These are phyloP conservation scores for Periconia macrospinosa DNA, from an alignment of 2,329 filamentous ascomycete species.

Conservation along the genomic window DNA sequence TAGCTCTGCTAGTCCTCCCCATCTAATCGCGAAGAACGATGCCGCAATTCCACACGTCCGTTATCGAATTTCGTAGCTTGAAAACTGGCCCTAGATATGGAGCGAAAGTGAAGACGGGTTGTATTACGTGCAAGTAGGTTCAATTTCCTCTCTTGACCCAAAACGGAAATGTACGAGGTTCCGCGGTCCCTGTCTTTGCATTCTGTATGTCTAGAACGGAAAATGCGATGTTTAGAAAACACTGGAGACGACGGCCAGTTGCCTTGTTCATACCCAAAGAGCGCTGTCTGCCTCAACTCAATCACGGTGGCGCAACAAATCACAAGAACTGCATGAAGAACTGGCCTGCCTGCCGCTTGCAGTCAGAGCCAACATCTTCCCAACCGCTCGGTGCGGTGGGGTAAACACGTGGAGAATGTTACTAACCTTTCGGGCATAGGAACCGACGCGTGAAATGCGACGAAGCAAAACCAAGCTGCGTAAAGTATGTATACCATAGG, in stretches of 20 bases:
- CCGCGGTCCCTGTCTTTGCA: no score
- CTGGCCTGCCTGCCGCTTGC: not conserved
- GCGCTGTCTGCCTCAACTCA: no score
- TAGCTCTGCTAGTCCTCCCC: not conserved
- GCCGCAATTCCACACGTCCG: slow-evolving; percentile 1
- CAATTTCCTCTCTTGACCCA: not conserved
- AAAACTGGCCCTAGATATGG: slow-evolving; percentile 13
- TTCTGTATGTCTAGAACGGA: no score
- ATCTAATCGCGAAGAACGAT: not conserved
- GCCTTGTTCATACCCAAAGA: not conserved
- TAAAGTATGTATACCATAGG: slow-evolving; percentile 12
- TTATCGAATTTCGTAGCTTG: slow-evolving; percentile 9
- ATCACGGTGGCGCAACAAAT: no score
- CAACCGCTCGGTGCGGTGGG: not conserved
- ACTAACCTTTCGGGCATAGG: slow-evolving; percentile 12
- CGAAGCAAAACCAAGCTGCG: slow-evolving; percentile 22
- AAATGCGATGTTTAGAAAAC: no score
- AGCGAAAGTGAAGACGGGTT: slow-evolving; percentile 9
- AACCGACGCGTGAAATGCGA: slow-evolving; percentile 28
- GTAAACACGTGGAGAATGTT: not conserved
- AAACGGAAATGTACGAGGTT: not conserved
- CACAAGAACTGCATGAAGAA: not conserved
- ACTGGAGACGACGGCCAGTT: no score
- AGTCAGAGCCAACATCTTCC: not conserved
- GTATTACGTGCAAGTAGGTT: slow-evolving; percentile 7